Evolutionary conservation across 164 flowering plant genomes (phyloP), one percentile per base, ranked within the genome.

Genomic region (Malania oleifera): DNA sequence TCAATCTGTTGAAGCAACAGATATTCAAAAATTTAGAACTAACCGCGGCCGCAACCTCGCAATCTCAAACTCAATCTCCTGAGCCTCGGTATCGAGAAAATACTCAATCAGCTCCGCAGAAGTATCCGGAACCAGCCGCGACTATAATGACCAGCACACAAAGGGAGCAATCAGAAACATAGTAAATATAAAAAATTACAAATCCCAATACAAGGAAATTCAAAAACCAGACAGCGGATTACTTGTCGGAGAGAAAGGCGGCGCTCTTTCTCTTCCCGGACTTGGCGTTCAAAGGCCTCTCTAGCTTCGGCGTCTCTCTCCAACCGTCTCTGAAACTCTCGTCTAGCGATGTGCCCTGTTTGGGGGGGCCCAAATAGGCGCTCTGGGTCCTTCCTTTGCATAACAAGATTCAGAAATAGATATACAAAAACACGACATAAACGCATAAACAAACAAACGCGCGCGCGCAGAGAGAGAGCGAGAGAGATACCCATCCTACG

Each of bases 51-150:
- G 79, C 71, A 93, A 26, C 66, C 97, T 72, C 0, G 95, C 89
- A 52, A 89, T 83, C 74, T 93, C 98, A 57, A 72, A 80, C 62
- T 93, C 96, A 61, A 93, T 65, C 55, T 93, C 98, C 38, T 73
- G 90, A 67, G 98, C 96, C 73, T 93, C 98, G 18, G 98, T 86
- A 66, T 93, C 92, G 1, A 93, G 89, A 49, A 93, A 84, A 63
- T 80, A 93, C 82, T 93, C 98, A 7, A 87, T 71, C 61, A 89
- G 54, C 69, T 64, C 87, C 22, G 43, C 80, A 17, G 62, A 46
- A 49, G 82, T 80, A 49, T 83, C 92, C 12, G 98, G 98, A 40
- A 67, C 61, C 25, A 73, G 77, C 38, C 98, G 82, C 63, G 96
- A 76, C 98, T 93, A 55, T 12, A 25, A 28, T 15, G n/a, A 57